These are phyloP conservation scores for Ambispora gerdemannii DNA, from an alignment of 192 early-diverging fungal genomes.

Conservation along the genomic window DNA sequence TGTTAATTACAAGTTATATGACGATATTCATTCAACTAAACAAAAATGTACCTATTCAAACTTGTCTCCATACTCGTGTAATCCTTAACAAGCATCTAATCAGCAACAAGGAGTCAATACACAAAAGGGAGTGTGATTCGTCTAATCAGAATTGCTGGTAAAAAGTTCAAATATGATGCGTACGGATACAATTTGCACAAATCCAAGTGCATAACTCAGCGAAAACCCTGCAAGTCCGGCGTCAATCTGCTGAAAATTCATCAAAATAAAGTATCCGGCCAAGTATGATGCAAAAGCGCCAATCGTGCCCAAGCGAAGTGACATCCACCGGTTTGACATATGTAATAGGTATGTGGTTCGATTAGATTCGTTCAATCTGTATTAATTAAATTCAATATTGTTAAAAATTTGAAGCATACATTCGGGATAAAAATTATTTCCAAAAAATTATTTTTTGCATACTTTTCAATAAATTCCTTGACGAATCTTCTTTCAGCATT, in stretches of 20 bases:
- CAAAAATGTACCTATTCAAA: slow-evolving; percentile 64
- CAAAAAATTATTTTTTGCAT: not conserved
- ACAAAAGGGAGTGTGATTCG: not conserved
- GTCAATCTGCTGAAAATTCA: slow-evolving; percentile 49
- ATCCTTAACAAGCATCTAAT: slow-evolving; percentile 30
- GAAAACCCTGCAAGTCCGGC: slow-evolving; percentile 82
- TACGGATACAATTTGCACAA: slow-evolving; percentile 51
- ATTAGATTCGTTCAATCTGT: slow-evolving; percentile 66
- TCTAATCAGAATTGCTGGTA: too few relatives aligned
- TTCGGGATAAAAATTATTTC: not conserved
- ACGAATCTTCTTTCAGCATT: slow-evolving; percentile 64
- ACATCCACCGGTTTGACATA: slow-evolving; percentile 85
- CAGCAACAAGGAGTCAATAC: not conserved
- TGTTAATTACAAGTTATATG: too few relatives aligned
- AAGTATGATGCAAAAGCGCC: slow-evolving; percentile 68
- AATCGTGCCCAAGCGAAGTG: slow-evolving; percentile 70
- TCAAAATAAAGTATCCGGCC: slow-evolving; percentile 62
- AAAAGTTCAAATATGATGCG: slow-evolving; percentile 2
- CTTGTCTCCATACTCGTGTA: slow-evolving; percentile 25
- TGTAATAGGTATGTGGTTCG: slow-evolving; percentile 79
- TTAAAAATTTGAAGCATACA: not conserved
- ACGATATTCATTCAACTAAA: too few relatives aligned
- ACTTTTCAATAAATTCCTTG: slow-evolving; percentile 46
- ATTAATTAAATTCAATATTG: not conserved
- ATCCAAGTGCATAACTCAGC: slow-evolving; percentile 76